phyloP scores from a whole-genome alignment of 208 protist species.

The Crithidia fasciculata region DNA sequence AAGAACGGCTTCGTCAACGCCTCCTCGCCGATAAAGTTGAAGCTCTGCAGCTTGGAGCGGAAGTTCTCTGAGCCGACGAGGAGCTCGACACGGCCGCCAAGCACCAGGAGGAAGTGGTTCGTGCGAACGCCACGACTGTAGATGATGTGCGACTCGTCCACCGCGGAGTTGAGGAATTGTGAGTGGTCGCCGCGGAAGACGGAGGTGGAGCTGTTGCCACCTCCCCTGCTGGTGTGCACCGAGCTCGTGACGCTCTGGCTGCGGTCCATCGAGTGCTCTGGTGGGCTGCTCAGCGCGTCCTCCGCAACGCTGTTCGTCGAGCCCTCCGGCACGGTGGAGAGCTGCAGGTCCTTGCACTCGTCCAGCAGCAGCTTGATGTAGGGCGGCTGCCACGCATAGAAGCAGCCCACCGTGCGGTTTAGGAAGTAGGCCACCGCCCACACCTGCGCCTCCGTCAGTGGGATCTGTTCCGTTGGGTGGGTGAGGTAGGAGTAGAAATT shows the following conservation, averaged over 20 bases:
- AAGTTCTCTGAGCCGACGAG: constrained; percentile 69
- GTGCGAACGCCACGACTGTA: constrained; percentile 67
- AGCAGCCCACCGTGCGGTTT: constrained; percentile 61
- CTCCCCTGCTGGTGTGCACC: neutral
- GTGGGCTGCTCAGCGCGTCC: constrained; percentile 4
- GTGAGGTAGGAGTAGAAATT: constrained; percentile 93
- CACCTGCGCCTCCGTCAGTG: constrained; percentile 81
- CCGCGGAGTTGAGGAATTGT: constrained; percentile 44
- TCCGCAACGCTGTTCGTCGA: constrained; percentile 1
- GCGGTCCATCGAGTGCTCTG: constrained; percentile 5
- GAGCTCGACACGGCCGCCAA: constrained; percentile 76
- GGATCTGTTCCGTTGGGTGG: constrained; percentile 47
- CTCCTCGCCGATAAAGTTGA: constrained; percentile 77
- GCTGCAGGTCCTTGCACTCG: constrained; percentile 73
- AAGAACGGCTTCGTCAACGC: constrained; percentile 70
- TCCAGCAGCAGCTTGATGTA: constrained; percentile 87
- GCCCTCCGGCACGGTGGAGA: constrained; percentile 31
- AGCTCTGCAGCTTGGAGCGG: constrained; percentile 55
- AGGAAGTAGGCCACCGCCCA: constrained; percentile 88
- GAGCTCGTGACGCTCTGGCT: constrained; percentile 14
- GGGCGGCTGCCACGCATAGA: constrained; percentile 67
- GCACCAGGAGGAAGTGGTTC: constrained; percentile 68
- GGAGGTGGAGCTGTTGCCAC: neutral
- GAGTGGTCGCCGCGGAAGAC: constrained; percentile 36
- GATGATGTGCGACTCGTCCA: constrained; percentile 61